Evolutionary conservation across 164 flowering plant genomes (phyloP).

Genomic region (Vitis riparia): DNA sequence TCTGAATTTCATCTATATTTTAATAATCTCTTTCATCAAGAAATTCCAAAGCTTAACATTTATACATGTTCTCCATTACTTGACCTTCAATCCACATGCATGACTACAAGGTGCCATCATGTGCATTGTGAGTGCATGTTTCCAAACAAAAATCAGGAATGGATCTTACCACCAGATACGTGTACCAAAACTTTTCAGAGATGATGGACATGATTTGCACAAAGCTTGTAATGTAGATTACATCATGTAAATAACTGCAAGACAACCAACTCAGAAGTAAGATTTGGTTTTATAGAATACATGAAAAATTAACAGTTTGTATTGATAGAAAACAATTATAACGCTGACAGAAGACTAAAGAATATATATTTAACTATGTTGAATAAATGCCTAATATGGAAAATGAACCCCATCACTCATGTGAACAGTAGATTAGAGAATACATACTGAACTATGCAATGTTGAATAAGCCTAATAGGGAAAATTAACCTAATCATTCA

Average conservation of each 20-base stretch:
- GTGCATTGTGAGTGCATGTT: not conserved
- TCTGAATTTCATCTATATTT: not conserved
- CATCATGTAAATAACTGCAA: constrained; percentile 89
- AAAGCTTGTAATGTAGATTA: constrained; percentile 90
- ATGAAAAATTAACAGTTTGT: not conserved
- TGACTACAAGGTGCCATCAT: not conserved
- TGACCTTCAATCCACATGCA: not conserved
- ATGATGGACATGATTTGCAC: constrained; percentile 81
- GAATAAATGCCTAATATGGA: no score
- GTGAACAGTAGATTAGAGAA: no score
- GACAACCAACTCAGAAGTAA: constrained; percentile 8
- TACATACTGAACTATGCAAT: no score
- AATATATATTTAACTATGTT: no score
- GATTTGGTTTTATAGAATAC: not conserved
- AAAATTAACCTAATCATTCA: no score
- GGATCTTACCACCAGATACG: constrained; percentile 79
- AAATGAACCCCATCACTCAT: no score
- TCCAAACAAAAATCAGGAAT: not conserved
- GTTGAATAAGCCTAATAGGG: no score
- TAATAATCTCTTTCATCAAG: not conserved
- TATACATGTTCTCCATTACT: not conserved
- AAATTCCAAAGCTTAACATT: not conserved
- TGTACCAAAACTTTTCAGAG: constrained; percentile 91
- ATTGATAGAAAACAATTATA: no score
- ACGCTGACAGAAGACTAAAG: no score